Evolutionary conservation across 2,329 filamentous ascomycete species (phyloP), one percentile per base, ranked within the genome.

Genomic region (Cladosporium sp.): DNA sequence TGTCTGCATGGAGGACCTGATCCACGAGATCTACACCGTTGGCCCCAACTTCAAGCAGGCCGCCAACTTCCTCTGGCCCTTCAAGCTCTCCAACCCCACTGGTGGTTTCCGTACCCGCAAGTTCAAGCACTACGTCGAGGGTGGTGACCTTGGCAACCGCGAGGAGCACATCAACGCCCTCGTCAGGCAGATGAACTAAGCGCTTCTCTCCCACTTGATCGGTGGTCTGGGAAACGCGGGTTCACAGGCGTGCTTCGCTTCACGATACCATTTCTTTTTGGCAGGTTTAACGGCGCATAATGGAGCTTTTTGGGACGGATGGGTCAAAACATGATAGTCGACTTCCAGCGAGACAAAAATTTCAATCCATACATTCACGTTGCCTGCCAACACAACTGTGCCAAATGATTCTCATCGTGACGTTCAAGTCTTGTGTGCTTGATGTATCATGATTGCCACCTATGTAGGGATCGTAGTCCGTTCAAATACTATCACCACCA

Each of bases 41-140:
- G 92, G 93, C 72, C 92, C 92, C 80, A 97, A 97, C 85, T 75
- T 76, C 87, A 97, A 96, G 86, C 91, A 96, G 80, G 90, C 88
- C 68, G 83, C 85, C 79, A 98, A 97, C 86, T 97, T 97, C 85
- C 79, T 97, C 64, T 98, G 93, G 93, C 93, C 93, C 71, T 98
- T 98, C 85, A 97, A 98, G 87, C 87, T 98, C 64, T 90, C 84
- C 83, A 96, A 95, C 84, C 93, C 93, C 71, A 97, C 78, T 65
- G 93, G 93, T 73, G 92, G 93, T 61, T 98, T 97, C 89, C 86
- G 86, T 66, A 76, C 86, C 67, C 83, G 93, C 78, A 98, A 97
- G 82, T 97, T 97, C 85, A 93, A 90, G 82, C 91, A 97, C 81
- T 97, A 88, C 79, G 88, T 97, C 59, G 88, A 96, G 82, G 93